Percentiles rank a stretch among this genome's conserved stretches.
phyloP scores from a whole-genome alignment of 805 yeast species.

The Barnettozyma salicaria region DNA sequence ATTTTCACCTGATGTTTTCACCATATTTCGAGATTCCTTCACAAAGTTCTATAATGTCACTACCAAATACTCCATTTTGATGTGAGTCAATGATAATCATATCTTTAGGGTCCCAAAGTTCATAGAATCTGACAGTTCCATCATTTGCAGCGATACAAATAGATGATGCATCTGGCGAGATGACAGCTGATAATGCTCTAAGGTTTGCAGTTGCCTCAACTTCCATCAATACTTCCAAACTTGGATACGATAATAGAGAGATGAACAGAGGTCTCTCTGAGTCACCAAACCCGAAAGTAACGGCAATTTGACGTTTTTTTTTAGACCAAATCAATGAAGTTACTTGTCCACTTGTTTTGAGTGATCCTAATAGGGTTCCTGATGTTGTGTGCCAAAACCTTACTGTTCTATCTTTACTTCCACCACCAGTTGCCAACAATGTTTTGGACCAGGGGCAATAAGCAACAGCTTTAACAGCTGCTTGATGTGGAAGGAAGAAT shows the following conservation, averaged over 20 bases:
- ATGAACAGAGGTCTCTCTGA: conserved; percentile 45
- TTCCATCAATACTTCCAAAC: conserved; percentile 40
- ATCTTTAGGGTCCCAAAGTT: conserved; percentile 52
- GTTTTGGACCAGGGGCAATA: conserved; percentile 88
- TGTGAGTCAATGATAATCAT: conserved; percentile 33
- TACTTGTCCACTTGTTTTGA: conserved; percentile 63
- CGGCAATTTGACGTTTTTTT: conserved; percentile 56
- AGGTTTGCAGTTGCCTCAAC: conserved; percentile 46
- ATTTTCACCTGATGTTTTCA: conserved; percentile 25
- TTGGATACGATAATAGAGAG: conserved; percentile 63
- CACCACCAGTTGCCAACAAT: conserved; percentile 86
- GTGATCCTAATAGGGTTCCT: conserved; percentile 60
- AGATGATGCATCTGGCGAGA: conserved; percentile 56
- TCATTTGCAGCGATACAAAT: conserved; percentile 76
- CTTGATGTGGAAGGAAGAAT: conserved; percentile 57
- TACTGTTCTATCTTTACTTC: conserved; percentile 72
- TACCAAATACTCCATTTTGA: conserved; percentile 45
- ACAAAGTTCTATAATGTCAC: conserved; percentile 48
- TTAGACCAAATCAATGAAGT: conserved; percentile 77
- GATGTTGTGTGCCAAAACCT: conserved; percentile 82
- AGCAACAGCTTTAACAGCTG: conserved; percentile 87
- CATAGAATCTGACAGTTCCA: conserved; percentile 68
- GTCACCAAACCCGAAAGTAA: conserved; percentile 78
- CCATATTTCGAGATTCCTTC: conserved; percentile 43
- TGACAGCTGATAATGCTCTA: conserved; percentile 59